These are phyloP conservation scores for Metschnikowia lunata DNA, from an alignment of 805 yeast genomes.

Conservation along the genomic window DNA sequence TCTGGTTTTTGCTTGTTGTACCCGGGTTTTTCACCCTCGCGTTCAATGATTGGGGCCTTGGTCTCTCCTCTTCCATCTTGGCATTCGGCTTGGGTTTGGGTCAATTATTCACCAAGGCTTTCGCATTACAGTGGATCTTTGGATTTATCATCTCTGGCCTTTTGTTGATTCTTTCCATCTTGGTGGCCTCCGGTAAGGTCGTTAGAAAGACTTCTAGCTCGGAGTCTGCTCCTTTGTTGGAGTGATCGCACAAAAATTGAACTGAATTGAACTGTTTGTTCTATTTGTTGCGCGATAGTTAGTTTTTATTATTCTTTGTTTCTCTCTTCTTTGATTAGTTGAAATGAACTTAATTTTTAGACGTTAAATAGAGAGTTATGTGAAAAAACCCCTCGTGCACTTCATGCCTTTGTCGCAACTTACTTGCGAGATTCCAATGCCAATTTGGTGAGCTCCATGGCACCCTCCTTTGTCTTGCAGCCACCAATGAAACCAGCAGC, in stretches of 20 bases:
- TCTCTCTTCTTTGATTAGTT: too few relatives aligned
- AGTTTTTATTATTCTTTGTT: too few relatives aligned
- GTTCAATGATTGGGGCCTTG: slow-evolving; percentile 69
- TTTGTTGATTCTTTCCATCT: slow-evolving; percentile 47
- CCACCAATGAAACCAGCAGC: slow-evolving; percentile 99
- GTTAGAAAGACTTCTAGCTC: slow-evolving; percentile 11
- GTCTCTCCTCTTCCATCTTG: slow-evolving; percentile 53
- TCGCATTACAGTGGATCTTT: slow-evolving; percentile 85
- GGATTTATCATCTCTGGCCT: slow-evolving; percentile 63
- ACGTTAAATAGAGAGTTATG: too few relatives aligned
- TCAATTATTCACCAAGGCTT: slow-evolving; percentile 61
- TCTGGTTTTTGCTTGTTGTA: slow-evolving; percentile 72
- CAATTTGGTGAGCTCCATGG: slow-evolving; percentile 60
- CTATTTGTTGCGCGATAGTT: too few relatives aligned
- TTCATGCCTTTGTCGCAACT: too few relatives aligned
- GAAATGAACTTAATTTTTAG: neutral
- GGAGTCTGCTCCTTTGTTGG: slow-evolving; percentile 20
- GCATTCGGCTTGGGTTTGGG: slow-evolving; percentile 65
- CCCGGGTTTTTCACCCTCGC: slow-evolving; percentile 55
- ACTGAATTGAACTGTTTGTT: too few relatives aligned
- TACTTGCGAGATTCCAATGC: slow-evolving; percentile 18
- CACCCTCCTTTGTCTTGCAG: slow-evolving; percentile 74
- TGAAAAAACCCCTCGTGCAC: too few relatives aligned
- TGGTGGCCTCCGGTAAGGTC: slow-evolving; percentile 39
- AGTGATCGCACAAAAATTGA: slow-evolving; percentile 5